These are phyloP conservation scores for Lumnitzera littorea DNA, from an alignment of 345 rosid species.

Conservation along the genomic window DNA sequence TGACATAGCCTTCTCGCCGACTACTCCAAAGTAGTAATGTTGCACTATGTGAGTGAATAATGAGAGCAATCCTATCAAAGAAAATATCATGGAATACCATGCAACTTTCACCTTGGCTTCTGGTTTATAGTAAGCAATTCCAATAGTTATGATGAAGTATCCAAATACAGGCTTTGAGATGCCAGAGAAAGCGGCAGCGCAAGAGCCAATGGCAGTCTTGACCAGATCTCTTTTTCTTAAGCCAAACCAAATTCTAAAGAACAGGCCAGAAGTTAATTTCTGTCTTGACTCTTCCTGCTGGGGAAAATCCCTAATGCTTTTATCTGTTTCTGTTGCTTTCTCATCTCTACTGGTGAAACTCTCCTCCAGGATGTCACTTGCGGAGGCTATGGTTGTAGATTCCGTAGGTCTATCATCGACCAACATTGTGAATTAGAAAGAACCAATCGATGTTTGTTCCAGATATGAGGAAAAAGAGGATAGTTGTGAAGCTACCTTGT, in stretches of 20 bases:
- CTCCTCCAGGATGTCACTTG: conserved; percentile 5
- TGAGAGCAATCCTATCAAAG: conserved; percentile 39
- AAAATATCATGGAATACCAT: conserved; percentile 35
- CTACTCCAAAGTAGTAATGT: conserved; percentile 58
- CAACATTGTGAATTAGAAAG: conserved; percentile 7
- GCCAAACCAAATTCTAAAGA: conserved; percentile 59
- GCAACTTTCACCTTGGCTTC: conserved; percentile 36
- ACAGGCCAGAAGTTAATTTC: conserved; percentile 13
- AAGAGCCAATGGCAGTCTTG: conserved; percentile 30
- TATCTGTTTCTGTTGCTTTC: conserved; percentile 4
- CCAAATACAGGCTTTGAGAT: conserved; percentile 63
- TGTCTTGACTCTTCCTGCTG: conserved; percentile 12
- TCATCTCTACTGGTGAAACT: conserved; percentile 11
- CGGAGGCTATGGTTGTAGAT: conserved; percentile 8
- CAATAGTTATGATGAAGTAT: conserved; percentile 47
- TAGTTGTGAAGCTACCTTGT: conserved; percentile 28
- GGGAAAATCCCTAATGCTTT: conserved; percentile 7
- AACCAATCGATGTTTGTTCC: background rate
- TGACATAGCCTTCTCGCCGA: conserved; percentile 61
- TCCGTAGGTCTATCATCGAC: conserved; percentile 18
- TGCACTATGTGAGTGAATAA: conserved; percentile 48
- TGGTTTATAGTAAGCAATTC: conserved; percentile 36
- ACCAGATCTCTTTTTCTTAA: conserved; percentile 30
- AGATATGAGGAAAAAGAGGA: background rate
- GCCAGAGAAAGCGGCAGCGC: conserved; percentile 61